Percentiles rank a stretch among this genome's conserved stretches.
Evolutionary conservation across 495 filamentous ascomycete genomes (phyloP).

Genomic region (Choiromyces venosus): DNA sequence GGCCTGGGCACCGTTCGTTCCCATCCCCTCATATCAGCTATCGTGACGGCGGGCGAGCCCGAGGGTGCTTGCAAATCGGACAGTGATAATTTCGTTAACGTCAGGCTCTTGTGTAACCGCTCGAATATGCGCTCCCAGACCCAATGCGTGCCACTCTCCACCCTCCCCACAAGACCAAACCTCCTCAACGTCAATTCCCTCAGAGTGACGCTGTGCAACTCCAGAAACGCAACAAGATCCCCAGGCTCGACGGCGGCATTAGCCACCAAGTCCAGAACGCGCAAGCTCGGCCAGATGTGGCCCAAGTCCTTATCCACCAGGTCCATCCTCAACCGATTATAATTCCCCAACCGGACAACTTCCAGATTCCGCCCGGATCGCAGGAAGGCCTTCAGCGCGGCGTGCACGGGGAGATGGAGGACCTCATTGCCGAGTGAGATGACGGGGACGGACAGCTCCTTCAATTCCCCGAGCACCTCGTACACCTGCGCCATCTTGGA

Average conservation of each 20-base stretch:
- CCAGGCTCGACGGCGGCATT: background rate
- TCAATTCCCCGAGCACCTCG: constrained; percentile 10
- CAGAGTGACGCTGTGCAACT: constrained; percentile 13
- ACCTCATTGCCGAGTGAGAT: background rate
- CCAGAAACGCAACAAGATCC: constrained; percentile 16
- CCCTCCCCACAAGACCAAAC: constrained; percentile 9
- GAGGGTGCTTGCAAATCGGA: background rate
- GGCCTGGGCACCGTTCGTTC: constrained; percentile 13
- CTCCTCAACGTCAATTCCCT: constrained; percentile 18
- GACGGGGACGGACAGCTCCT: constrained; percentile 20
- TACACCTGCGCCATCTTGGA: constrained; percentile 23
- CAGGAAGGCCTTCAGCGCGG: background rate
- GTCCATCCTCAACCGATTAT: background rate
- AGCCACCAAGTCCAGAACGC: constrained; percentile 16
- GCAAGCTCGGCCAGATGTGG: constrained; percentile 23
- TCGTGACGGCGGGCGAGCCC: background rate
- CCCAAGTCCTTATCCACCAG: constrained; percentile 7
- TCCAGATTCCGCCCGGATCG: constrained; percentile 7
- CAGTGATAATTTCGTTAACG: background rate
- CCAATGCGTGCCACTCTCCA: background rate
- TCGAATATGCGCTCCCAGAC: background rate
- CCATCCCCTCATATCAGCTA: constrained; percentile 11
- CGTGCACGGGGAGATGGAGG: background rate
- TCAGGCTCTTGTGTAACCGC: background rate
- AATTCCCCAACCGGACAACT: constrained; percentile 21